Conservation (phyloP, 306 rosid species). For the Mimosa bimucronata region DNA sequence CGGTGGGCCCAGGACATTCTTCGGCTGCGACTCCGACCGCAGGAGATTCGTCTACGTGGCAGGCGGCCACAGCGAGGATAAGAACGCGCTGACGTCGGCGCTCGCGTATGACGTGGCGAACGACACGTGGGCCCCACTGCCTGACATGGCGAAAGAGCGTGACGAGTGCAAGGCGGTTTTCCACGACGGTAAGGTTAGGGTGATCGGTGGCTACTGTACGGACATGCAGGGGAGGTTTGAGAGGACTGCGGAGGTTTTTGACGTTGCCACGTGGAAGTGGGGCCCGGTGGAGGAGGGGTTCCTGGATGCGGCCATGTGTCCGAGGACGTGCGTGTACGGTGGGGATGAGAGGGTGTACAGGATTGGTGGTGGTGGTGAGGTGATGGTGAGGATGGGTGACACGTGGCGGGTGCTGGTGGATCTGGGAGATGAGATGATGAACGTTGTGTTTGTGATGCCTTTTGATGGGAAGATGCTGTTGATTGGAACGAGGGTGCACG, state of each 20-base stretch:
- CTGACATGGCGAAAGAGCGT: slow-evolving; percentile 65
- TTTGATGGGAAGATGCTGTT: slow-evolving; percentile 45
- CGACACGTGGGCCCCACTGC: slow-evolving; percentile 51
- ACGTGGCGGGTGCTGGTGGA: slow-evolving; percentile 51
- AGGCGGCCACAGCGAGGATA: slow-evolving; percentile 70
- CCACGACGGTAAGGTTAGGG: slow-evolving; percentile 42
- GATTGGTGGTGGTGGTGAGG: slow-evolving; percentile 42
- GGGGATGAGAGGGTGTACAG: slow-evolving; percentile 40
- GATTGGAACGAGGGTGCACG: slow-evolving; percentile 55
- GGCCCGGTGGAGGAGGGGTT: slow-evolving; percentile 36
- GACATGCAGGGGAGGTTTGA: slow-evolving; percentile 71
- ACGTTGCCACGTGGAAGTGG: slow-evolving; percentile 59
- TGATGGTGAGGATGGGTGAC: not conserved
- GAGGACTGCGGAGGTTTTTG: slow-evolving; percentile 57
- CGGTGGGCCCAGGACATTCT: slow-evolving; percentile 60
- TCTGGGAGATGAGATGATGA: slow-evolving; percentile 51
- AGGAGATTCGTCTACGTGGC: slow-evolving; percentile 52
- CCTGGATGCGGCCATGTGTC: slow-evolving; percentile 51
- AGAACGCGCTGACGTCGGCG: slow-evolving; percentile 66
- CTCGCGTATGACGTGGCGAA: slow-evolving; percentile 54
- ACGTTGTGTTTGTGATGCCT: slow-evolving; percentile 43
- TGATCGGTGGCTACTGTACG: slow-evolving; percentile 70
- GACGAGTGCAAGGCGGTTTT: slow-evolving; percentile 73
- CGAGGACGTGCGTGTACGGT: slow-evolving; percentile 47
- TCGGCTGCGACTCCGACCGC: slow-evolving; percentile 57